These are phyloP conservation scores for Arachnopeziza araneosa DNA, from an alignment of 2,329 filamentous ascomycete species.

Conservation along the genomic window DNA sequence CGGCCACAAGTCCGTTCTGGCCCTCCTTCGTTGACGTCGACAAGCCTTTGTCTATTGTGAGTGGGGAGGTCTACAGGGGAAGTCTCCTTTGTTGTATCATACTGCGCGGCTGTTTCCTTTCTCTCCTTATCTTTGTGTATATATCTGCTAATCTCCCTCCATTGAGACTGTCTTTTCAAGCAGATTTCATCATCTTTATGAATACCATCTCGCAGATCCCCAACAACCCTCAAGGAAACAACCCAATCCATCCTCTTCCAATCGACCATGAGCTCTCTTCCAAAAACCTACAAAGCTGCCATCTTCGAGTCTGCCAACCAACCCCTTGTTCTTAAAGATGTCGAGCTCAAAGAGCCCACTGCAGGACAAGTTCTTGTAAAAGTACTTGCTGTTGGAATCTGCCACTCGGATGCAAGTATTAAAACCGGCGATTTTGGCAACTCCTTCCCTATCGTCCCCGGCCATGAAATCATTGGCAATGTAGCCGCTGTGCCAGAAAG, in stretches of 20 bases:
- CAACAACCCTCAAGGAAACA: background rate
- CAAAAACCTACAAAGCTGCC: conserved; percentile 62
- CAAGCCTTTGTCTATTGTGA: background rate
- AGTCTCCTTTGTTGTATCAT: background rate
- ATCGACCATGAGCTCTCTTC: conserved; percentile 35
- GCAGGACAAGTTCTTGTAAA: conserved; percentile 62
- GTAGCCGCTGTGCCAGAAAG: conserved; percentile 54
- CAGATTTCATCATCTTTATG: background rate
- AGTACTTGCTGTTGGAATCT: conserved; percentile 66
- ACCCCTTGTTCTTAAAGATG: conserved; percentile 52
- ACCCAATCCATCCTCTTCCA: conserved; percentile 1
- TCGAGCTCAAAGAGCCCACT: conserved; percentile 51
- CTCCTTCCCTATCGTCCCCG: conserved; percentile 56
- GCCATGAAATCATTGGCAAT: conserved; percentile 67
- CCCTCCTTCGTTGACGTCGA: background rate
- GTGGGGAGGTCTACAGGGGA: background rate
- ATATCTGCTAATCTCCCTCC: background rate
- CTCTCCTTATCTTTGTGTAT: background rate
- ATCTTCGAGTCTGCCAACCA: conserved; percentile 48
- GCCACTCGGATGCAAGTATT: conserved; percentile 52
- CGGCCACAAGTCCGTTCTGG: background rate
- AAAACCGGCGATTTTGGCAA: conserved; percentile 47
- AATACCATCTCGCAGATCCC: background rate
- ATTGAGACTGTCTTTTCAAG: background rate
- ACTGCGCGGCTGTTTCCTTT: background rate